Conservation (phyloP, 192 early-diverging fungal species). For the Dispira simplex region DNA sequence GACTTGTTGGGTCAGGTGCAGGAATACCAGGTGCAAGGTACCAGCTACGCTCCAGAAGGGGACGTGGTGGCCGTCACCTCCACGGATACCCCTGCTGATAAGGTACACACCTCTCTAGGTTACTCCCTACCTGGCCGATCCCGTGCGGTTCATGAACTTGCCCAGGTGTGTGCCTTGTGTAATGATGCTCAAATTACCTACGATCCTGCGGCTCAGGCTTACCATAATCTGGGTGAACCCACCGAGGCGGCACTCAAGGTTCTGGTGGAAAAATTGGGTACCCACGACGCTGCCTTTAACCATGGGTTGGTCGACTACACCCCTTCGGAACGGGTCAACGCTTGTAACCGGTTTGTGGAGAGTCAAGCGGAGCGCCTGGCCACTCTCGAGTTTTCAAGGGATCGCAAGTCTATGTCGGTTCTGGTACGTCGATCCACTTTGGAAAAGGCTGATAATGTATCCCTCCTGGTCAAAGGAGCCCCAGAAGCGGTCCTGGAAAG, state of each 20-base stretch:
- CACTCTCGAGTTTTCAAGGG: conserved; percentile 89
- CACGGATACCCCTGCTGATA: conserved; percentile 18
- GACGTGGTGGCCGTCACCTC: conserved; percentile 20
- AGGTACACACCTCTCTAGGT: conserved; percentile 18
- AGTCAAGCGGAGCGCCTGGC: conserved; percentile 35
- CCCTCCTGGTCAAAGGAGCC: conserved; percentile 88
- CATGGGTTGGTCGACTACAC: conserved; percentile 25
- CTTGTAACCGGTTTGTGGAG: conserved; percentile 59
- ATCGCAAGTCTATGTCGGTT: conserved; percentile 98
- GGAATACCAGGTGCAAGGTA: conserved; percentile 70
- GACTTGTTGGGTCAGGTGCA: conserved; percentile 18
- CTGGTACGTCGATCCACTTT: conserved; percentile 31
- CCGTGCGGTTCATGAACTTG: conserved; percentile 49
- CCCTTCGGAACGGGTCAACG: conserved; percentile 39
- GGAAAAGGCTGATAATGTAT: conserved; percentile 15
- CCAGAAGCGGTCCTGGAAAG: conserved; percentile 85
- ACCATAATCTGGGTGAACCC: conserved; percentile 84
- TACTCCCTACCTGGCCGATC: conserved; percentile 29
- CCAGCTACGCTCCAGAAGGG: conserved; percentile 78
- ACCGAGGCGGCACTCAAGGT: conserved; percentile 95
- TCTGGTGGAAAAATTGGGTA: conserved; percentile 86
- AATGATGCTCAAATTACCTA: conserved; percentile 82
- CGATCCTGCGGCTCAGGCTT: conserved; percentile 45
- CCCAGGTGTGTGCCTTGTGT: conserved; percentile 72
- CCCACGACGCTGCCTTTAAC: conserved; percentile 55